Conservation (phyloP, 2,329 filamentous ascomycete species). For the Atkinsonella texensis region DNA sequence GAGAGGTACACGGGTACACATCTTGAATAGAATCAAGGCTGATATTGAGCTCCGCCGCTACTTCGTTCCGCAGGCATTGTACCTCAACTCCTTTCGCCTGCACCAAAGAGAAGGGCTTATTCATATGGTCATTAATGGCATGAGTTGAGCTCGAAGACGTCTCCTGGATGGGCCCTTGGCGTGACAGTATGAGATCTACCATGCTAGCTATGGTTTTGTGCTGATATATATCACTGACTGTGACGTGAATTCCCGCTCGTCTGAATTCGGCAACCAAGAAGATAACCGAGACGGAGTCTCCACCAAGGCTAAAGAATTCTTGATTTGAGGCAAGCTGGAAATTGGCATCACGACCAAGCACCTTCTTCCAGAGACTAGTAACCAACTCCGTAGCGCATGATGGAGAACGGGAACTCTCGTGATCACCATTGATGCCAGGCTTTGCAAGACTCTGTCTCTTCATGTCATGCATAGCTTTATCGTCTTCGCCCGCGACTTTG, state of each 20-base stretch:
- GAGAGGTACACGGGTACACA: conserved; percentile 17
- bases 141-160: background rate
- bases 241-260: background rate
- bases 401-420: background rate
- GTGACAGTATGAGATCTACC: background rate
- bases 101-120: background rate
- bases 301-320: background rate
- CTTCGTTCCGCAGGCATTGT: background rate
- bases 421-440: background rate
- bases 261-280: background rate
- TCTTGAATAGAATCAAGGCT: conserved; percentile 18
- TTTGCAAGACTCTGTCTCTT: background rate
- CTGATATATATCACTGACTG: background rate
- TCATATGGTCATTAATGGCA: background rate
- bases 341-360: background rate
- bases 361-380: background rate
- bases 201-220: background rate
- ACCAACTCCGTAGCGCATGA: background rate
- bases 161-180: background rate
- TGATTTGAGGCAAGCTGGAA: background rate
- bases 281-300: background rate
- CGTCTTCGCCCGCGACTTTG: background rate
- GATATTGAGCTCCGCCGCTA: background rate
- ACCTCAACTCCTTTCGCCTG: background rate
- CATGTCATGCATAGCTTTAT: background rate